Conservation (phyloP, 2,329 filamentous ascomycete species). For the Monilinia vaccinii-corymbosi region DNA sequence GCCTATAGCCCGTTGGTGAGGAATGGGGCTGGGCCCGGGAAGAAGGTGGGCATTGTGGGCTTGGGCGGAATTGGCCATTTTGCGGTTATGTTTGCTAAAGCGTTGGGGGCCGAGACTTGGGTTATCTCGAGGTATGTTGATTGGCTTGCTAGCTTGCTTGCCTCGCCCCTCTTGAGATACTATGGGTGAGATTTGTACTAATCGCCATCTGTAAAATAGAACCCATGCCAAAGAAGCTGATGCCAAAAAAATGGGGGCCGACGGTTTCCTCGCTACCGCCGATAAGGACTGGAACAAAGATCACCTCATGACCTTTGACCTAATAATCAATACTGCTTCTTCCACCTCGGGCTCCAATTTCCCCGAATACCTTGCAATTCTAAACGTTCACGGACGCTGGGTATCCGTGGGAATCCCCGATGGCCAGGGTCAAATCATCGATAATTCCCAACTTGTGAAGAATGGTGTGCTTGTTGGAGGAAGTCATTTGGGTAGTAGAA, state of each 20-base stretch:
- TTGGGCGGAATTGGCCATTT: conserved; percentile 66
- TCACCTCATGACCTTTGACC: conserved; percentile 58
- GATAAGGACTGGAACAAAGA: conserved; percentile 49
- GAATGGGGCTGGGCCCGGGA: conserved; percentile 66
- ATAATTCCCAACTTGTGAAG: conserved; percentile 62
- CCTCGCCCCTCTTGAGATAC: background rate
- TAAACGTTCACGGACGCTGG: conserved; percentile 76
- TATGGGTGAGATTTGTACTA: background rate
- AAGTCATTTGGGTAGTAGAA: conserved; percentile 61
- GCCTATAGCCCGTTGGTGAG: conserved; percentile 70
- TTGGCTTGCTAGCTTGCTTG: background rate
- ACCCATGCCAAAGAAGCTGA: conserved; percentile 52
- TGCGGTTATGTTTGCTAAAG: conserved; percentile 60
- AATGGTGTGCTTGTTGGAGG: conserved; percentile 68
- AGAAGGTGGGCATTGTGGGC: conserved; percentile 69
- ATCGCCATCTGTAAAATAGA: background rate
- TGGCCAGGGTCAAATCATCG: conserved; percentile 60
- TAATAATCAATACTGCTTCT: conserved; percentile 68
- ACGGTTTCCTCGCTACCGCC: conserved; percentile 49
- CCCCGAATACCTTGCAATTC: conserved; percentile 61
- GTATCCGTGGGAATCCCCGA: conserved; percentile 74
- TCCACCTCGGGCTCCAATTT: conserved; percentile 60
- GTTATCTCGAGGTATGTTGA: conserved; percentile 43
- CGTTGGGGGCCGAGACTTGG: conserved; percentile 53
- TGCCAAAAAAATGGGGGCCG: conserved; percentile 48